Evolutionary conservation across 306 rosid genomes (phyloP), one percentile per base, ranked within the genome.

Genomic region (Crataegus laevigata): DNA sequence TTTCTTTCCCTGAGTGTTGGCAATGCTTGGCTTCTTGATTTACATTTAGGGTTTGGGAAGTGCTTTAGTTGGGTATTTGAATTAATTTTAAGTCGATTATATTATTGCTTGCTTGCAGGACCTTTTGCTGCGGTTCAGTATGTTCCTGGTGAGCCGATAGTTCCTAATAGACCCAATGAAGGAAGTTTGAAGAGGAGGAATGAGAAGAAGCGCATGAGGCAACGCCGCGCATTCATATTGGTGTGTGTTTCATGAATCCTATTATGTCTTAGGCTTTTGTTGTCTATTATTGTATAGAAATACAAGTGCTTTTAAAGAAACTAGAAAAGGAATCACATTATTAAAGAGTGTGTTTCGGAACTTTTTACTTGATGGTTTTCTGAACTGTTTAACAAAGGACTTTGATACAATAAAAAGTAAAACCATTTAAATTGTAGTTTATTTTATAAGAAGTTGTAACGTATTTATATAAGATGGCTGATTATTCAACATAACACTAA

Each of bases 101-200:
- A 10, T 58, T 13, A 57, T 63, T 5, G 15, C 65, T 55, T 26
- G 51, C 34, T 28, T 84, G 74, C 83, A 92, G 97, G 96, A 71
- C 99, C 98, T 10, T 87, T 86, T 79, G 90, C 94, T 69, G 88
- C 91, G 91, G 92, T 96, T 83, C 77, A 82, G 73, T 78, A 83
- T 77, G 83, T 88, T 50, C 90, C 91, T 42, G 98, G 96, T 3
- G 82, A 92, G 42, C 78, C 96, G 18, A 87, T 96, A 79, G 88
- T 81, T 78, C 90, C 93, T 17, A 90, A 76, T 76, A 84, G 83
- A 55, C 98, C 96, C 40, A 94, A 96, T 32, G 92, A 90, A 75
- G 99, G 97, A 74, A 92, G 99, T 68, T 87, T 90, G 80, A 92
- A 92, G 81, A 81, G 93, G 79, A 87, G 93, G 87, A 96, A 96